These are phyloP conservation scores for Coniosporium tulheliwenetii DNA, from an alignment of 2,329 filamentous ascomycete genomes.

Conservation along the genomic window DNA sequence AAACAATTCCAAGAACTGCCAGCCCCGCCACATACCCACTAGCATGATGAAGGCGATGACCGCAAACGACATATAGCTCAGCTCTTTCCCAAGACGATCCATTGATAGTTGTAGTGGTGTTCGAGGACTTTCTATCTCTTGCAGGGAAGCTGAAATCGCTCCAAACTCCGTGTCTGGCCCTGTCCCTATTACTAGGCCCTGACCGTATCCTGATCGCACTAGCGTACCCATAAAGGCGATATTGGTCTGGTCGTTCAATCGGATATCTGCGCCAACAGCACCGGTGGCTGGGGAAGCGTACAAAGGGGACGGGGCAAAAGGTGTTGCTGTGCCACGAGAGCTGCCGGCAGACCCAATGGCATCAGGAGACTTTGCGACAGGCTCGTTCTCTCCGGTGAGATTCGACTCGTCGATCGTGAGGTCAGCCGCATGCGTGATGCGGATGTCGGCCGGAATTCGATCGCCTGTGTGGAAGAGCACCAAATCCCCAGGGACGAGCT, in stretches of 20 bases:
- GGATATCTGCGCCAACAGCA: slow-evolving; percentile 47
- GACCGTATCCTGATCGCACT: slow-evolving; percentile 85
- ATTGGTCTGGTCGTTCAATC: slow-evolving; percentile 64
- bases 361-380: slow-evolving; percentile 62
- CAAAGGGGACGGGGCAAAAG: slow-evolving; percentile 37
- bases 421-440: slow-evolving; percentile 80
- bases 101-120: slow-evolving; percentile 91
- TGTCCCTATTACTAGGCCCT: slow-evolving; percentile 94
- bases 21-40: slow-evolving; percentile 79
- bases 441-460: slow-evolving; percentile 87
- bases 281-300: slow-evolving; percentile 43
- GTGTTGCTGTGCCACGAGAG: slow-evolving; percentile 5
- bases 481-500: slow-evolving; percentile 82
- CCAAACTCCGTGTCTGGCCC: slow-evolving; percentile 91
- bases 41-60: slow-evolving; percentile 89
- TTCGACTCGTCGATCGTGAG: slow-evolving; percentile 94
- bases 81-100: slow-evolving; percentile 90
- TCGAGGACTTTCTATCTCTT: slow-evolving; percentile 86
- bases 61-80: slow-evolving; percentile 92
- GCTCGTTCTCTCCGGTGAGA: slow-evolving; percentile 90
- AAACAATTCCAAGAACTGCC: slow-evolving; percentile 83
- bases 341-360: slow-evolving; percentile 6
- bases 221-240: slow-evolving; percentile 98
- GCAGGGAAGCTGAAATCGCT: slow-evolving; percentile 84
- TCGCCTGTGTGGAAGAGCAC: slow-evolving; percentile 93